Conservation (phyloP, 2,329 filamentous ascomycete species). For the Cladosporium sp. region DNA sequence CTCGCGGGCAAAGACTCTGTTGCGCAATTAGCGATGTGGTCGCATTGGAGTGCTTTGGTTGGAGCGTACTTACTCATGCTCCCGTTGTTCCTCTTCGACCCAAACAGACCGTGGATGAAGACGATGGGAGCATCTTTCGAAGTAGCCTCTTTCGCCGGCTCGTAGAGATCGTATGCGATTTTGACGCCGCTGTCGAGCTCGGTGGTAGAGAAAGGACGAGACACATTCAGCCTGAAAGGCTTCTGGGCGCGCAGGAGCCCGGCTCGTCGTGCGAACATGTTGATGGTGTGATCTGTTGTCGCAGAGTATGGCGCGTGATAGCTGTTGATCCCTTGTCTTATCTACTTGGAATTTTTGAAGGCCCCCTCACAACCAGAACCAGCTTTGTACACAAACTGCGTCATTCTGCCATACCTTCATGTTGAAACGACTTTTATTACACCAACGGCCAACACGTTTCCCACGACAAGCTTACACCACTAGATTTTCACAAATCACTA, state of each 20-base stretch:
- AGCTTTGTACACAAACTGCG: background rate
- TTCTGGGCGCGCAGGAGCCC: conserved; percentile 15
- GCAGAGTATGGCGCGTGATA: background rate
- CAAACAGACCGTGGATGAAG: conserved; percentile 89
- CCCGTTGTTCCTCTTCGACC: conserved; percentile 91
- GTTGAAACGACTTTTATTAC: background rate
- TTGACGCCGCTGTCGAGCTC: conserved; percentile 33
- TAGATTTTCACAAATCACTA: background rate
- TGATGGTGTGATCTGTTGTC: background rate
- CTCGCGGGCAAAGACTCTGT: conserved; percentile 75
- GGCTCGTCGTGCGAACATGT: conserved; percentile 8
- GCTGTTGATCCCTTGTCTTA: background rate
- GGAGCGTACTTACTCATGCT: conserved; percentile 82
- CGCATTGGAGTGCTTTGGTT: conserved; percentile 1
- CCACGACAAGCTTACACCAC: background rate
- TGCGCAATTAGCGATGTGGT: conserved; percentile 2
- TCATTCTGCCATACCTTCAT: background rate
- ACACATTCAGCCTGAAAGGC: conserved; percentile 17
- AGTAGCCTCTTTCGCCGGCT: conserved; percentile 45
- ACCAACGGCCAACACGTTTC: background rate
- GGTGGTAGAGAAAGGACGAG: conserved; percentile 24
- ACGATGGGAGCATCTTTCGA: conserved; percentile 61
- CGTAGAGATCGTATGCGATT: conserved; percentile 64
- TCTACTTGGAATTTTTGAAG: background rate
- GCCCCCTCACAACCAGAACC: background rate